Evolutionary conservation across 305 asterid genomes (phyloP).

Genomic region (Solanum aculeatissimum): DNA sequence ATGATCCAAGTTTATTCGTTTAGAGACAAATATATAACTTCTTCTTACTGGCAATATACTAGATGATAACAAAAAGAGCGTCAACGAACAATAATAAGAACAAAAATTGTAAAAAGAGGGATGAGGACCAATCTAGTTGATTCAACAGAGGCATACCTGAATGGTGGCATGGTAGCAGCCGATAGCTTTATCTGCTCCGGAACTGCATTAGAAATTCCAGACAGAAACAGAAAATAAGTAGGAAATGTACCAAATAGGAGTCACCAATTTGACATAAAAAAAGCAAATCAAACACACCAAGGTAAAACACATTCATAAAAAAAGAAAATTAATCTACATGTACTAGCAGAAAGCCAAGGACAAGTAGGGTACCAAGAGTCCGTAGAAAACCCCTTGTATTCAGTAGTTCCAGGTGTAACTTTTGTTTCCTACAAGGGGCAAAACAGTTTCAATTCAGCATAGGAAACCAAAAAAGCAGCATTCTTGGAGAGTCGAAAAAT

Average conservation of each 20-base stretch:
- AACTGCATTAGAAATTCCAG: slow-evolving; percentile 21
- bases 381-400: slow-evolving; percentile 25
- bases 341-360: not conserved
- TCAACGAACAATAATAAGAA: not conserved
- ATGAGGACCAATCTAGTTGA: not conserved
- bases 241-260: not conserved
- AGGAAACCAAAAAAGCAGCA: not conserved
- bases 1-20: not conserved
- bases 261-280: not conserved
- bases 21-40: not conserved
- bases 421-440: slow-evolving; percentile 27
- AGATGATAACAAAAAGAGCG: not conserved
- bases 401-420: slow-evolving; percentile 30
- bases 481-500: not conserved
- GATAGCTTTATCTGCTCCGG: slow-evolving; percentile 54
- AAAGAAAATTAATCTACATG: not conserved
- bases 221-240: not conserved
- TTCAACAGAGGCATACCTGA: slow-evolving; percentile 38
- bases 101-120: not conserved
- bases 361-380: slow-evolving; percentile 5
- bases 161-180: slow-evolving; percentile 77
- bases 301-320: not conserved
- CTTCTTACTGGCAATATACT: not conserved
- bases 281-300: not conserved
- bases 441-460: not conserved